These are phyloP conservation scores for Penicillium sp. DNA, from an alignment of 2,329 filamentous ascomycete genomes.

Conservation along the genomic window DNA sequence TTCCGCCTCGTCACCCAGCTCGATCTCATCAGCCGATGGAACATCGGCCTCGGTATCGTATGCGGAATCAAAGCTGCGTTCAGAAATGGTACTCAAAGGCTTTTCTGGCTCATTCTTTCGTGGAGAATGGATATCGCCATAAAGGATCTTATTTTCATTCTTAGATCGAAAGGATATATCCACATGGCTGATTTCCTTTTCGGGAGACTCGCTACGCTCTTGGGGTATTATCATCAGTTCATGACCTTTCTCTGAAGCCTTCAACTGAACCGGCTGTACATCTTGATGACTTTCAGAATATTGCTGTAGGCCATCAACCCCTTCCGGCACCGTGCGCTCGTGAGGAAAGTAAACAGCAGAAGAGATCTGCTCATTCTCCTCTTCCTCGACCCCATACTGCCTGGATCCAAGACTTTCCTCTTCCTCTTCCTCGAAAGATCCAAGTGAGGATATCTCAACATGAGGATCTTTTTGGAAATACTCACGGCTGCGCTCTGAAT, in stretches of 20 bases:
- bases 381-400: constrained; percentile 55
- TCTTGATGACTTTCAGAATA: constrained; percentile 22
- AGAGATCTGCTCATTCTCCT: constrained; percentile 63
- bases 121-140: constrained; percentile 54
- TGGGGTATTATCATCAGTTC: constrained; percentile 30
- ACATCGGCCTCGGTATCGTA: constrained; percentile 50
- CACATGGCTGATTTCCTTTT: constrained; percentile 51
- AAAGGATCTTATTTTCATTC: constrained; percentile 60
- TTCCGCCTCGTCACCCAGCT: constrained; percentile 55
- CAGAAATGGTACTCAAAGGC: constrained; percentile 37
- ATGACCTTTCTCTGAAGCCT: constrained; percentile 28
- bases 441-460: constrained; percentile 22
- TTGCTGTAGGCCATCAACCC: constrained; percentile 26
- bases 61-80: constrained; percentile 41
- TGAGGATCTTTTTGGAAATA: constrained; percentile 27
- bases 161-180: constrained; percentile 63
- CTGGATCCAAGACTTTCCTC: constrained; percentile 24
- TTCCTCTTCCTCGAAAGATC: constrained; percentile 26
- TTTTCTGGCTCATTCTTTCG: constrained; percentile 41
- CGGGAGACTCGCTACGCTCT: constrained; percentile 26
- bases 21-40: constrained; percentile 52
- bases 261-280: constrained; percentile 27
- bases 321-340: constrained; percentile 46
- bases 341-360: constrained; percentile 66
- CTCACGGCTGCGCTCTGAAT: constrained; percentile 33